A percentile compares a stretch with the other conserved stretches of the same genome.
Evolutionary conservation across 2,329 filamentous ascomycete genomes (phyloP).

Genomic region (Beauveria medogensis): DNA sequence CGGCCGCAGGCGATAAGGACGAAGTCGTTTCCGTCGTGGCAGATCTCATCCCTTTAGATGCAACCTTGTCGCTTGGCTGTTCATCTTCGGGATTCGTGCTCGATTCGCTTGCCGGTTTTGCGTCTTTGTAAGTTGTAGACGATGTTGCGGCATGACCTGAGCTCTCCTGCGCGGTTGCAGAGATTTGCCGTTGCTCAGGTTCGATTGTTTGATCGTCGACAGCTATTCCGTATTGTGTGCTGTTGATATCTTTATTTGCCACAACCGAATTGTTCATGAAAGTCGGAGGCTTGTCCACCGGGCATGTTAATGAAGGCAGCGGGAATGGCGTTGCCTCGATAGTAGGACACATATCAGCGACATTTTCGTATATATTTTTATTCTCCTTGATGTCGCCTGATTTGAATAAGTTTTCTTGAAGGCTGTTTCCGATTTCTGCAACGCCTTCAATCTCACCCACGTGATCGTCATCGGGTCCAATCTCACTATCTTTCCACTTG

Average conservation of each 20-base stretch:
- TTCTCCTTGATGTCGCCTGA: background rate
- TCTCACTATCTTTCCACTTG: constrained; percentile 77
- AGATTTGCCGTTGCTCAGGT: background rate
- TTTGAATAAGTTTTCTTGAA: background rate
- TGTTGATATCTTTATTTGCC: background rate
- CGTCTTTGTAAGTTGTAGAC: background rate
- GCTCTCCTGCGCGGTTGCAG: background rate
- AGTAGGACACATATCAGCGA: background rate
- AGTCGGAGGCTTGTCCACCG: background rate
- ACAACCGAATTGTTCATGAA: background rate
- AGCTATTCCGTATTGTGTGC: background rate
- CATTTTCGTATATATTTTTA: background rate
- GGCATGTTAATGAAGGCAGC: background rate
- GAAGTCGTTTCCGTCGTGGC: background rate
- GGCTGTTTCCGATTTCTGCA: background rate
- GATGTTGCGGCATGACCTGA: background rate
- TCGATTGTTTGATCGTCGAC: background rate
- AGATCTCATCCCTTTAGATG: background rate
- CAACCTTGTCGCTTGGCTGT: background rate
- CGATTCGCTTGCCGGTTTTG: background rate
- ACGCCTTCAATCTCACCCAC: constrained; percentile 28
- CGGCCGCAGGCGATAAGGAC: background rate
- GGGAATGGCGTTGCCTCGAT: background rate
- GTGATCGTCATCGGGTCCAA: constrained; percentile 54
- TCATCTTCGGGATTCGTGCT: constrained; percentile 14